Evolutionary conservation across 371 early-diverging fungal genomes (phyloP).

Genomic region (Mucor piriformis): DNA sequence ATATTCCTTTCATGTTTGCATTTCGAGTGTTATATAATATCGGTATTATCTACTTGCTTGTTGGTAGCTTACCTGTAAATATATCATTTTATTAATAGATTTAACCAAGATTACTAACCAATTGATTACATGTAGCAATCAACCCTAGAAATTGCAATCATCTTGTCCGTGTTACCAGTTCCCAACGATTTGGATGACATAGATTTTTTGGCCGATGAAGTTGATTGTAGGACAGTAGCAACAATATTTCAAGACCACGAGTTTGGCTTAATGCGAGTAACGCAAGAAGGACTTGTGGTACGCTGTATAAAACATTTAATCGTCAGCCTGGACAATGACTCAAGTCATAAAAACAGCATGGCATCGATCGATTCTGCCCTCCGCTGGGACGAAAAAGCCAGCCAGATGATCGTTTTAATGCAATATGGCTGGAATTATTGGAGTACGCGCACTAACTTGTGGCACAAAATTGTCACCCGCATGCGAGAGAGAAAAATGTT

Average conservation of each 20-base stretch:
- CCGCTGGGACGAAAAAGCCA: slow-evolving; percentile 49
- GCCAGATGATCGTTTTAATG: slow-evolving; percentile 47
- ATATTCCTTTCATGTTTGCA: slow-evolving; percentile 52
- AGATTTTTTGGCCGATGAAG: slow-evolving; percentile 44
- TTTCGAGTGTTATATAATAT: slow-evolving; percentile 49
- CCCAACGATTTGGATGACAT: slow-evolving; percentile 33
- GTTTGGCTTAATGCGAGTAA: slow-evolving; percentile 48
- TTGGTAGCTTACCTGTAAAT: slow-evolving; percentile 45
- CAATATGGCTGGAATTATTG: slow-evolving; percentile 55
- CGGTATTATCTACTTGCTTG: slow-evolving; percentile 46
- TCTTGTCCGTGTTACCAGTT: slow-evolving; percentile 49
- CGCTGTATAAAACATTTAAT: slow-evolving; percentile 52
- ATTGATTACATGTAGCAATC: slow-evolving; percentile 34
- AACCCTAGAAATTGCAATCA: slow-evolving; percentile 48
- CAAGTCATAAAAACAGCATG: slow-evolving; percentile 35
- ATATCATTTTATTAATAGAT: neutral
- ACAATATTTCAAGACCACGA: slow-evolving; percentile 38
- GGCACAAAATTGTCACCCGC: slow-evolving; percentile 39
- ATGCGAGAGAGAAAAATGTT: slow-evolving; percentile 41
- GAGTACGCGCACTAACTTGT: slow-evolving; percentile 41
- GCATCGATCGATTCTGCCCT: slow-evolving; percentile 48
- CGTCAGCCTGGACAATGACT: slow-evolving; percentile 39
- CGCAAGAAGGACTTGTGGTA: slow-evolving; percentile 44
- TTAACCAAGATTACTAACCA: neutral
- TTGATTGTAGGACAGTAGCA: slow-evolving; percentile 37